These are phyloP conservation scores for Silene vulgaris DNA, from an alignment of 179 eudicot species.

Conservation along the genomic window DNA sequence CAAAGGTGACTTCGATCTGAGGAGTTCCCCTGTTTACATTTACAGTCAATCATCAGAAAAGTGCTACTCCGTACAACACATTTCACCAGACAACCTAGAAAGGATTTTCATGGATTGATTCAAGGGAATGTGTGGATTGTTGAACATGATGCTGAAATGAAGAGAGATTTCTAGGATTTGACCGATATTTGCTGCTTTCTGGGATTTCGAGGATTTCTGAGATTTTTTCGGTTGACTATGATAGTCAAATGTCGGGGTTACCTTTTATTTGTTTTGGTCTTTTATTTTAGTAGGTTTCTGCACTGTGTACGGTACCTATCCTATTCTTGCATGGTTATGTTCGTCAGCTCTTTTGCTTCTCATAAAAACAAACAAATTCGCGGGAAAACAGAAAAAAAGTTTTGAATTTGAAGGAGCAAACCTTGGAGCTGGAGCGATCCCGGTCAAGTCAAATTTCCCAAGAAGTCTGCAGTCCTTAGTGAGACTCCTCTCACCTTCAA, in stretches of 20 bases:
- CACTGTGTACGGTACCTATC: neutral
- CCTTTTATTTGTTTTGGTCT: too few relatives aligned
- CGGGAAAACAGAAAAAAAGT: neutral
- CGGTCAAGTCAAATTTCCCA: conserved; percentile 56
- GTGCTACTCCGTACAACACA: neutral
- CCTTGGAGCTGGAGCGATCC: conserved; percentile 68
- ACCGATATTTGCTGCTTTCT: too few relatives aligned
- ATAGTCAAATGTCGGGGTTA: neutral
- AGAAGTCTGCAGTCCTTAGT: conserved; percentile 66
- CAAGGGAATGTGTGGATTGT: neutral
- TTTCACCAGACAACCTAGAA: neutral
- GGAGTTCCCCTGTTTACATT: conserved; percentile 59
- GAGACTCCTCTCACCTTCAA: conserved; percentile 72
- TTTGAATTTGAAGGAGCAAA: conserved; percentile 1
- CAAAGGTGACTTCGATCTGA: conserved; percentile 67
- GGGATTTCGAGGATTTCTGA: neutral
- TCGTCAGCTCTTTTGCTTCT: too few relatives aligned
- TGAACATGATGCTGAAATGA: neutral
- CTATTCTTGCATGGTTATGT: too few relatives aligned
- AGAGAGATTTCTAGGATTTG: too few relatives aligned
- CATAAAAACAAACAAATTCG: neutral
- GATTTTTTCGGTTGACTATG: neutral
- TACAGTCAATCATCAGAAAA: neutral
- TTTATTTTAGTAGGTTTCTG: neutral
- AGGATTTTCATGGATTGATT: neutral